A percentile compares a stretch with the other conserved stretches of the same genome.
Evolutionary conservation across 1,139 yeast species (phyloP).

Genomic region (Blastobotrys capitulatus): DNA sequence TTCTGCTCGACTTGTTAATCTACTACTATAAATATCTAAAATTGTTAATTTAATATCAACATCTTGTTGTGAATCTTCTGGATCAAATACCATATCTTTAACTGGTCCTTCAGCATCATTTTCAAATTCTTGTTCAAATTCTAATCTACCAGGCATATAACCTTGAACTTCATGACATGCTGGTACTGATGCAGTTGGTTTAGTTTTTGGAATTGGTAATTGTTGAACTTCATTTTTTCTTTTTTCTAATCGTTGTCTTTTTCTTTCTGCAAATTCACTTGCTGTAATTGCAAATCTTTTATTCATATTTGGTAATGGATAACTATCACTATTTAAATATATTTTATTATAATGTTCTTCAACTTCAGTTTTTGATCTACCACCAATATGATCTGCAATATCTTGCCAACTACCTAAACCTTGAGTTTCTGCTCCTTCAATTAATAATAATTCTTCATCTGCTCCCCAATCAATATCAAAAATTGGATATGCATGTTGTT

Average conservation of each 20-base stretch:
- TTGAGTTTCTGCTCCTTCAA: constrained; percentile 86
- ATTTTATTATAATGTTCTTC: constrained; percentile 70
- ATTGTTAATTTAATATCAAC: constrained; percentile 84
- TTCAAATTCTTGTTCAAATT: constrained; percentile 93
- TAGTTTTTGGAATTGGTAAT: constrained; percentile 63
- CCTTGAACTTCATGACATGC: constrained; percentile 96
- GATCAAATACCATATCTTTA: constrained; percentile 92
- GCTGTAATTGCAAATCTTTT: constrained; percentile 64
- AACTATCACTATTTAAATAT: constrained; percentile 61
- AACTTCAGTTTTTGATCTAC: constrained; percentile 87
- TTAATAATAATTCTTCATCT: constrained; percentile 82
- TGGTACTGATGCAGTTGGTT: constrained; percentile 89
- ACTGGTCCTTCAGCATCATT: constrained; percentile 94
- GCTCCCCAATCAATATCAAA: constrained; percentile 96
- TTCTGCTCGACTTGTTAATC: constrained; percentile 89
- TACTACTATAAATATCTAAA: constrained; percentile 80
- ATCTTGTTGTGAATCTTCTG: constrained; percentile 84
- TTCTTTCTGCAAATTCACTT: constrained; percentile 58
- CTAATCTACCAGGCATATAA: constrained; percentile 97
- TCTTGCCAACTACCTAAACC: constrained; percentile 99
- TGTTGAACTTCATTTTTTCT: constrained; percentile 48
- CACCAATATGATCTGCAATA: constrained; percentile 90
- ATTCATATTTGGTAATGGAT: constrained; percentile 70
- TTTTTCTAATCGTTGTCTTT: constrained; percentile 67
- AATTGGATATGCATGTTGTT: constrained; percentile 92